Base-by-base conservation (phyloP, 1,139 yeast species). In the Scheffersomyces lignicola region DNA sequence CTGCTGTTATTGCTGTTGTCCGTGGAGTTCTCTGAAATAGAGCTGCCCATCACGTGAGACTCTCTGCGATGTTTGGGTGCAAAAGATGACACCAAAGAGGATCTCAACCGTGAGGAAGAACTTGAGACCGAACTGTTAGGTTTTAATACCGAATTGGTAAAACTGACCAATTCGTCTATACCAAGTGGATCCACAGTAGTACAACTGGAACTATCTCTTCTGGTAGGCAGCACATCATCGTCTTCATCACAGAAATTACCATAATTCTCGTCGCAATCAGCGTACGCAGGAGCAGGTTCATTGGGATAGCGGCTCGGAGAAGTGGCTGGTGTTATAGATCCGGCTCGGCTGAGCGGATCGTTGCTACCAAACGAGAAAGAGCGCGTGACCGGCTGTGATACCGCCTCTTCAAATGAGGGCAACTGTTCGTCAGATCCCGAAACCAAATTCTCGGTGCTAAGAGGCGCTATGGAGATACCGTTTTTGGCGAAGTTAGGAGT, bases 321-420 rank as follows among this genome's bases (percentile, higher is more conserved):
- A 4, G 62, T 51, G 5, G 14, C 25, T 7, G 34, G 31, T 6
- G 54, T 39, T 6, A 63, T 51, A 0, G 71, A 64, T 3, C 68
- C 61, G 6, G 60, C 45, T 32, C 71, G 44, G 38, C 67, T 61
- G 14, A 66, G 38, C 2, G 64, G 60, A 38, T 61, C 69, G n/a
- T 63, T 69, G 1, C 40, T 14, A 1, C 52, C 48, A 8, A 65
- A 43, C 0, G 73, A 65, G 14, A 64, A 44, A 1, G 73, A 56
- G 31, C 73, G 43, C 13, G 60, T 56, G 3, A 60, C 44, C 0
- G 74, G 73, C 0, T 69, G 59, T 20, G 41, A 31, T 3, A 12
- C 12, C 1, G 83, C 85, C 45, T 80, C 81, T 49, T 79, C 83
- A 52, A 80, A 80, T 1, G 79, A 62, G 1, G 86, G 86, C 23